phyloP scores from a whole-genome alignment of 2,329 filamentous ascomycete species.

The Sarocladium kiliense region DNA sequence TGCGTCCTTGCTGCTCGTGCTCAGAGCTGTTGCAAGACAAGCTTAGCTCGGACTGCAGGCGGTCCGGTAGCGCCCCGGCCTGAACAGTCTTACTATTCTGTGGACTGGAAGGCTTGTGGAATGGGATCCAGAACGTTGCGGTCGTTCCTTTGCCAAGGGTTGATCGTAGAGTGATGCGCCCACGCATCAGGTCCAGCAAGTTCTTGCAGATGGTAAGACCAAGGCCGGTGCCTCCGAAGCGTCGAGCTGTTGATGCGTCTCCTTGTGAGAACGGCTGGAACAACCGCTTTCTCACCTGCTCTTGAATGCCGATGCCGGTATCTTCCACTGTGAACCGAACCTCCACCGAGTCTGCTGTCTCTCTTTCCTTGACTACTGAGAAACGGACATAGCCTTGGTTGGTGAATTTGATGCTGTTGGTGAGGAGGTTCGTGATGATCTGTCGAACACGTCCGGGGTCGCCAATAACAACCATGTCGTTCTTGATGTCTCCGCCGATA shows the following conservation, averaged over 20 bases:
- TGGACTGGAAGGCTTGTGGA: slow-evolving; percentile 47
- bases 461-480: slow-evolving; percentile 74
- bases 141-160: slow-evolving; percentile 63
- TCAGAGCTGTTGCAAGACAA: slow-evolving; percentile 66
- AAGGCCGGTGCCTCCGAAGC: slow-evolving; percentile 75
- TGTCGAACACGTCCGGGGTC: slow-evolving; percentile 81
- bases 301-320: slow-evolving; percentile 76
- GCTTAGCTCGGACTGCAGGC: slow-evolving; percentile 58
- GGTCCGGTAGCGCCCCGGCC: slow-evolving; percentile 60
- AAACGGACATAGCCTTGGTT: slow-evolving; percentile 64
- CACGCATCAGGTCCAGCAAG: slow-evolving; percentile 72
- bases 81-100: slow-evolving; percentile 34
- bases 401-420: slow-evolving; percentile 73
- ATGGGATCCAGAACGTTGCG: slow-evolving; percentile 73
- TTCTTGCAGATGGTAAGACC: slow-evolving; percentile 80
- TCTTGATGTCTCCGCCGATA: slow-evolving; percentile 56
- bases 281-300: slow-evolving; percentile 65
- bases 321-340: slow-evolving; percentile 71
- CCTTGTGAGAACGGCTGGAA: slow-evolving; percentile 82
- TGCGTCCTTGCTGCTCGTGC: slow-evolving; percentile 35
- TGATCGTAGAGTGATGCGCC: slow-evolving; percentile 66
- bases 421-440: slow-evolving; percentile 74
- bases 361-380: slow-evolving; percentile 56
- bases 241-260: slow-evolving; percentile 70
- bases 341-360: slow-evolving; percentile 59